phyloP scores from a whole-genome alignment of 1,139 yeast species.

The Meyerozyma athensensis region DNA sequence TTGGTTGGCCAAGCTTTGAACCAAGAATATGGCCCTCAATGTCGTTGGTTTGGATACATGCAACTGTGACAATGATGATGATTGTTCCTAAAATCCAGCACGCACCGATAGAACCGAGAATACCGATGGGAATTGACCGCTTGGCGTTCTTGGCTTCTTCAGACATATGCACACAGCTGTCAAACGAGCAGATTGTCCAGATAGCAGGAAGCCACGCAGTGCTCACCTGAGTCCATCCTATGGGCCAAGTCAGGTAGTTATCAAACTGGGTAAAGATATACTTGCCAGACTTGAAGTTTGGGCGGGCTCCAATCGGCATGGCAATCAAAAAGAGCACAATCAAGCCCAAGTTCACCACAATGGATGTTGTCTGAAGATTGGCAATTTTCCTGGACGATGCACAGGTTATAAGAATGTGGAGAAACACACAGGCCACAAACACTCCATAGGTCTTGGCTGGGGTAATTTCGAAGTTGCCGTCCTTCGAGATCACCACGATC shows the following conservation, averaged over 20 bases:
- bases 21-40: slow-evolving; percentile 33
- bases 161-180: slow-evolving; percentile 66
- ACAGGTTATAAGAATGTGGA: slow-evolving; percentile 45
- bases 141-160: slow-evolving; percentile 70
- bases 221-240: slow-evolving; percentile 52
- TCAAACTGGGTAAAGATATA: slow-evolving; percentile 47
- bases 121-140: slow-evolving; percentile 65
- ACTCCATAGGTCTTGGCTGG: slow-evolving; percentile 49
- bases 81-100: slow-evolving; percentile 62
- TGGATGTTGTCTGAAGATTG: slow-evolving; percentile 55
- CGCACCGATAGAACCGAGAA: slow-evolving; percentile 47
- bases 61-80: slow-evolving; percentile 49
- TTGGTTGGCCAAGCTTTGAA: slow-evolving; percentile 47
- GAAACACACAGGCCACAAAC: slow-evolving; percentile 46
- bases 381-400: slow-evolving; percentile 49
- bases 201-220: slow-evolving; percentile 59
- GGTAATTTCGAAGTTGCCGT: slow-evolving; percentile 45
- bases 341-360: slow-evolving; percentile 49
- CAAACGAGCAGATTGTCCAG: slow-evolving; percentile 67
- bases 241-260: slow-evolving; percentile 54
- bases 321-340: slow-evolving; percentile 62
- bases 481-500: slow-evolving; percentile 42
- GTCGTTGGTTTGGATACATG: slow-evolving; percentile 51
- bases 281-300: slow-evolving; percentile 13
- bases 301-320: slow-evolving; percentile 50